Percentiles rank a stretch among this genome's conserved stretches.
Conservation (phyloP, 2,329 filamentous ascomycete genomes). For the Epichloe coenophiala region DNA sequence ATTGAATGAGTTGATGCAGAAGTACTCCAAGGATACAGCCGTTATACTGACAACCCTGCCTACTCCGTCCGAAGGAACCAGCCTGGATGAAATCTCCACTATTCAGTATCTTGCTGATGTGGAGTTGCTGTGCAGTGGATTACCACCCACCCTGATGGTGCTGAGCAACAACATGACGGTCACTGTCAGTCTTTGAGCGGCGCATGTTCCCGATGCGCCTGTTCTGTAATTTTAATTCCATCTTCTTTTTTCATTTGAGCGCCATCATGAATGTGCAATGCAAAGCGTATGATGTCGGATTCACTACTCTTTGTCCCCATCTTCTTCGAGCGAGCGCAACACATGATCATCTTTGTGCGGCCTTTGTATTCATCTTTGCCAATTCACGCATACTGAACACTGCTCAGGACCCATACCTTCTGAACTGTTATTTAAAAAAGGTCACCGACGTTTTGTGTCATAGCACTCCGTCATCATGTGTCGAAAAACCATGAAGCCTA, state of each 20-base stretch:
- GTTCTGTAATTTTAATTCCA: neutral
- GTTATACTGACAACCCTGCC: constrained; percentile 76
- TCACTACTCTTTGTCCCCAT: neutral
- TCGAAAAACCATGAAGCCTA: neutral
- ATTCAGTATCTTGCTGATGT: constrained; percentile 64
- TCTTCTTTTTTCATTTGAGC: too few relatives aligned
- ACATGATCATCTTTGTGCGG: neutral
- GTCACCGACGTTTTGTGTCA: too few relatives aligned
- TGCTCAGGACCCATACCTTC: neutral
- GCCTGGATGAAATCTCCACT: constrained; percentile 54
- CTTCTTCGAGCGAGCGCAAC: neutral
- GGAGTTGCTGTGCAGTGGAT: constrained; percentile 61
- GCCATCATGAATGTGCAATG: neutral
- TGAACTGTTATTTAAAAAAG: neutral
- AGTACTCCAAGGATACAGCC: constrained; percentile 55
- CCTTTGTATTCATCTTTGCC: neutral
- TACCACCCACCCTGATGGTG: constrained; percentile 66
- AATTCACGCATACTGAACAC: neutral
- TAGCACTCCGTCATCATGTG: neutral
- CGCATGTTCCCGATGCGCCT: neutral
- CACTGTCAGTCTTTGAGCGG: constrained; percentile 53
- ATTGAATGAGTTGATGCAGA: constrained; percentile 68
- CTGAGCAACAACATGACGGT: constrained; percentile 86
- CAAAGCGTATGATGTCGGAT: neutral
- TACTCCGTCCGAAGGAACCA: constrained; percentile 66